Evolutionary conservation across 768 basidiomycete species (phyloP).

Genomic region (Lactifluus subvellereus): DNA sequence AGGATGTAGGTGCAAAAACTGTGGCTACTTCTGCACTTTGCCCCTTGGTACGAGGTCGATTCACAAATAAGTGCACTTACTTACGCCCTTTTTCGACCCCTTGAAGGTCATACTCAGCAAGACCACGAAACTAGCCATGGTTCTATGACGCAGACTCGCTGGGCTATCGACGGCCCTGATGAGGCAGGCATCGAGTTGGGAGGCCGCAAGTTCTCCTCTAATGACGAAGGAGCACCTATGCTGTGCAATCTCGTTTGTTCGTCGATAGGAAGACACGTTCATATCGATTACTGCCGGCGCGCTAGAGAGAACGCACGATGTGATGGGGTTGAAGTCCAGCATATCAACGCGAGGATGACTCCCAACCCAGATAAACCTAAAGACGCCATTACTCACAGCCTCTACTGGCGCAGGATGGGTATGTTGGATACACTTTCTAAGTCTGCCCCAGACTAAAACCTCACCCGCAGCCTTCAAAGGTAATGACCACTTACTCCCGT

Average conservation of each 20-base stretch:
- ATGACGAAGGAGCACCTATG: slow-evolving; percentile 57
- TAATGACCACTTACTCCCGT: slow-evolving; percentile 12
- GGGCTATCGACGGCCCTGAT: slow-evolving; percentile 52
- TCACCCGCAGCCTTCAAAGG: slow-evolving; percentile 46
- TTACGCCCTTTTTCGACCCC: background rate
- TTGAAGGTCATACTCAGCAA: slow-evolving; percentile 49
- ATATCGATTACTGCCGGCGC: slow-evolving; percentile 49
- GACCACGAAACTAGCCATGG: slow-evolving; percentile 61
- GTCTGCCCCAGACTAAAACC: background rate
- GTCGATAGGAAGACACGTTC: slow-evolving; percentile 52
- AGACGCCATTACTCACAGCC: slow-evolving; percentile 47
- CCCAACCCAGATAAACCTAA: slow-evolving; percentile 46
- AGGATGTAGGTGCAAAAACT: slow-evolving; percentile 45
- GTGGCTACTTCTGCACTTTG: slow-evolving; percentile 53
- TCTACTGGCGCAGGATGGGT: slow-evolving; percentile 58
- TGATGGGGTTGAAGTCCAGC: slow-evolving; percentile 40
- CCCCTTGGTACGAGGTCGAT: slow-evolving; percentile 40
- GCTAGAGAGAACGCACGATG: slow-evolving; percentile 36
- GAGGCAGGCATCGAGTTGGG: slow-evolving; percentile 46
- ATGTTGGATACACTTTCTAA: slow-evolving; percentile 22
- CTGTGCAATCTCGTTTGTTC: slow-evolving; percentile 54
- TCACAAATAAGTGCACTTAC: background rate
- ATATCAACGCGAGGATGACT: slow-evolving; percentile 38
- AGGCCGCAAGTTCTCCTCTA: slow-evolving; percentile 47
- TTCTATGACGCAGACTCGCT: slow-evolving; percentile 53